Conservation (phyloP, 768 basidiomycete species). For the Amanita jacksonii region DNA sequence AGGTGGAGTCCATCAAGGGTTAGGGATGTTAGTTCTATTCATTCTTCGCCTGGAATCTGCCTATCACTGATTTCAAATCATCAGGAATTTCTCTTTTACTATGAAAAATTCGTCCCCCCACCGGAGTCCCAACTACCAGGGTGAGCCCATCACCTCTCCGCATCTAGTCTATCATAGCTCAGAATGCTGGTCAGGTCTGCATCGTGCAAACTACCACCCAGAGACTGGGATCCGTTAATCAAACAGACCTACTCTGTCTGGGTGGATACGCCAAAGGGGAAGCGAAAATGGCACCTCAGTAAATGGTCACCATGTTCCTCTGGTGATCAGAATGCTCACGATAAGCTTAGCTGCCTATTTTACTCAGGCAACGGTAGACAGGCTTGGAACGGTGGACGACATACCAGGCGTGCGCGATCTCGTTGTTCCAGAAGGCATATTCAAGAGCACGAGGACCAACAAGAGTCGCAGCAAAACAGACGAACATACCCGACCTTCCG, state of each 20-base stretch:
- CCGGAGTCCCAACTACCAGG: constrained; percentile 34
- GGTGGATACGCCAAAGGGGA: constrained; percentile 54
- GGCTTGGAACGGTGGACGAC: constrained; percentile 63
- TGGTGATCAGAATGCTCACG: background rate
- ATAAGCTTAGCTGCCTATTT: constrained; percentile 63
- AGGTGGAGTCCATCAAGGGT: constrained; percentile 80
- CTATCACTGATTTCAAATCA: constrained; percentile 10
- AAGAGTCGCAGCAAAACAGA: constrained; percentile 40
- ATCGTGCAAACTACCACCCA: constrained; percentile 41
- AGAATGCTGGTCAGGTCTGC: constrained; percentile 12
- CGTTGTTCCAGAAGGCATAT: constrained; percentile 55
- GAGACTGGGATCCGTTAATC: constrained; percentile 60
- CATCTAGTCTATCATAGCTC: background rate
- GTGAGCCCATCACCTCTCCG: constrained; percentile 20
- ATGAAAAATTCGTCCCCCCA: constrained; percentile 55
- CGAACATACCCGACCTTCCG: constrained; percentile 21
- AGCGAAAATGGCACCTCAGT: constrained; percentile 81
- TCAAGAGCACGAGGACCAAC: constrained; percentile 55
- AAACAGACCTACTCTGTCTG: constrained; percentile 83
- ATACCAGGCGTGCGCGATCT: constrained; percentile 48
- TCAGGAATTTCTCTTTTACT: constrained; percentile 81
- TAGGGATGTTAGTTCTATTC: constrained; percentile 49
- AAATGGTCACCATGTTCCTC: constrained; percentile 18
- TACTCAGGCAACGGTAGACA: constrained; percentile 65
- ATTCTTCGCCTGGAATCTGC: constrained; percentile 3